phyloP scores from a whole-genome alignment of 2,329 filamentous ascomycete species.

The Hymenoscyphus repandus region DNA sequence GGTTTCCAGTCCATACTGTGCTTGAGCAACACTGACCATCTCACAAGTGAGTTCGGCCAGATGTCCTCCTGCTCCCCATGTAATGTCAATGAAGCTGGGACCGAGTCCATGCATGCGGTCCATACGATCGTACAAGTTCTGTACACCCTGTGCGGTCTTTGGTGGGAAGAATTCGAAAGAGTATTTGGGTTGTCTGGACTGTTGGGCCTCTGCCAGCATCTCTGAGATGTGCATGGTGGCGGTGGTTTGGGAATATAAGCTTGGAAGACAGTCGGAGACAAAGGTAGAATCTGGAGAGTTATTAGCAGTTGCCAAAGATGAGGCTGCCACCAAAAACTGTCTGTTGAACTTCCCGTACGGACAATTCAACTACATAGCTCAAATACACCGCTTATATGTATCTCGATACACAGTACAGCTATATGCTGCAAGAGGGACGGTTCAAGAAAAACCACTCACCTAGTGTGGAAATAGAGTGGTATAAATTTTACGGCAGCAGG shows the following conservation, averaged over 20 bases:
- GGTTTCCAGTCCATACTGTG: slow-evolving; percentile 91
- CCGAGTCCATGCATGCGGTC: slow-evolving; percentile 96
- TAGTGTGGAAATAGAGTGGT: slow-evolving; percentile 6
- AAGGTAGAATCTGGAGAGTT: not conserved
- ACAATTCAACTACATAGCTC: not conserved
- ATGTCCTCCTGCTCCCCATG: slow-evolving; percentile 92
- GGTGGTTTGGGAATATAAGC: not conserved
- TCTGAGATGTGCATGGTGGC: slow-evolving; percentile 88
- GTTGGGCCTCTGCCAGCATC: slow-evolving; percentile 79
- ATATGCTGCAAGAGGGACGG: not conserved
- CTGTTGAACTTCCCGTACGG: no score
- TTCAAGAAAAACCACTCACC: not conserved
- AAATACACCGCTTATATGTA: slow-evolving; percentile 1
- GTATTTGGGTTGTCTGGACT: slow-evolving; percentile 78
- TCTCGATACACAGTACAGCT: not conserved
- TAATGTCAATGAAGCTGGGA: slow-evolving; percentile 95
- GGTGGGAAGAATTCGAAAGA: slow-evolving; percentile 99
- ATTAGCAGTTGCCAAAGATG: not conserved
- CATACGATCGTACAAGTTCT: slow-evolving; percentile 99
- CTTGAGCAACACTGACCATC: slow-evolving; percentile 95
- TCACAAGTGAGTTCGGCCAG: slow-evolving; percentile 91
- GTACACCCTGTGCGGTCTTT: slow-evolving; percentile 94
- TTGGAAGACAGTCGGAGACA: not conserved
- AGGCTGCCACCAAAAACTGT: no score
- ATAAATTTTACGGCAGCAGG: slow-evolving; percentile 17